Evolutionary conservation across 2,329 filamentous ascomycete species (phyloP).

Genomic region (Lomentospora prolificans): DNA sequence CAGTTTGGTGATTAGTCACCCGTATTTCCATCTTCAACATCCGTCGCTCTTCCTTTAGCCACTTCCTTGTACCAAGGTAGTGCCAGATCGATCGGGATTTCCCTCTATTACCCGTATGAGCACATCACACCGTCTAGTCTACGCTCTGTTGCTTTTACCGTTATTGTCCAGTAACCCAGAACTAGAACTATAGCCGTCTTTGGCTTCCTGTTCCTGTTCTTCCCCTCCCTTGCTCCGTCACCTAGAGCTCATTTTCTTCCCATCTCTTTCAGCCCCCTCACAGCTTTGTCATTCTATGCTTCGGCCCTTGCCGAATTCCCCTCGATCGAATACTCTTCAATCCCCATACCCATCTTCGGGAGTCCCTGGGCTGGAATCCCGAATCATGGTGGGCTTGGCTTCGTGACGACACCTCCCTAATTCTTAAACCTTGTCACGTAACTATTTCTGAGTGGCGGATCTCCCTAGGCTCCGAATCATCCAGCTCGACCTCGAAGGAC

Average conservation of each 20-base stretch:
- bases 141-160: too few relatives aligned
- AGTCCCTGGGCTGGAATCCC: neutral
- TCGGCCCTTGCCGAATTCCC: too few relatives aligned
- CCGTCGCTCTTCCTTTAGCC: too few relatives aligned
- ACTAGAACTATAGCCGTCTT: neutral
- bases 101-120: too few relatives aligned
- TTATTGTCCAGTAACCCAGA: neutral
- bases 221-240: neutral
- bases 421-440: neutral
- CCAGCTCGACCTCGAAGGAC: too few relatives aligned
- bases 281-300: neutral
- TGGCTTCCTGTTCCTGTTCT: constrained; percentile 2
- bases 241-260: neutral
- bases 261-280: neutral
- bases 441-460: neutral
- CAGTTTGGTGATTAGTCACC: neutral
- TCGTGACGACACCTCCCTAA: neutral
- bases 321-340: neutral
- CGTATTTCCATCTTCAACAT: neutral
- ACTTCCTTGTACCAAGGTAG: too few relatives aligned
- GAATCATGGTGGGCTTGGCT: neutral
- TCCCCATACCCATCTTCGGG: neutral
- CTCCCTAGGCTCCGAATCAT: too few relatives aligned
- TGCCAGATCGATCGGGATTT: too few relatives aligned
- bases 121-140: too few relatives aligned